Base-by-base conservation (phyloP, 1,284 basidiomycete species). In the Ceratobasidium sp. region DNA sequence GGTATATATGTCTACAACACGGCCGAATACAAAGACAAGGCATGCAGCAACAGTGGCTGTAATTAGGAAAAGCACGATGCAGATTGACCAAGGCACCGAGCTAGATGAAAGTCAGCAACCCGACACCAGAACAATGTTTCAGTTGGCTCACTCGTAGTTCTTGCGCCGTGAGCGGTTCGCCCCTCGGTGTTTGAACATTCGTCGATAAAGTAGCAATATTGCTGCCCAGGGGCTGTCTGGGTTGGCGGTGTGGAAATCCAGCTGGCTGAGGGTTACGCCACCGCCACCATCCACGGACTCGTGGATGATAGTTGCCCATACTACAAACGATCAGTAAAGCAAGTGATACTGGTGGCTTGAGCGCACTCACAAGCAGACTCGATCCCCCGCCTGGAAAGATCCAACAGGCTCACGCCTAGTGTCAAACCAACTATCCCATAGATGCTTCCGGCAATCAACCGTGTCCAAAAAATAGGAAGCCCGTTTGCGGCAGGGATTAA, bases 261-360 rank as follows among this genome's bases (percentile, higher is more conserved):
- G 39, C 19, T 72, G 56, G 31, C 43, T 61, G 5, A 72, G 56
- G 22, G 69, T 72, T 34, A 72, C 69, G 6, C 69, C 69, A 29
- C 69, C 66, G 8, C 4, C 29, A 16, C 69, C 56, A 22, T 41
- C 54, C 69, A 72, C 61, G 3, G 69, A 72, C 56, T 72, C 69
- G 39, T 72, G 69, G n/a, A 72, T 62, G 16, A 72, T 72, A 31
- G 69, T 72, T 7, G 69, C 69, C 69, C 69, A 72, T 49, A 72
- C 69, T 72, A 39, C 22, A 27, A 29, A n/a, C 13, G n/a, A n/a
- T 19, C 16, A 29, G 43, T 41, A 11, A 39, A 16, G 46, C 27
- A 27, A 8, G 24, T 19, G 2, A n/a, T n/a, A 16, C 14, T 41
- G 34, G n/a, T 2, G 31, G 4, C 6, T 59, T 34, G 31, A 37